Evolutionary conservation across 176 grass and related monocot species (phyloP).

Genomic region (Metroxylon sagu): DNA sequence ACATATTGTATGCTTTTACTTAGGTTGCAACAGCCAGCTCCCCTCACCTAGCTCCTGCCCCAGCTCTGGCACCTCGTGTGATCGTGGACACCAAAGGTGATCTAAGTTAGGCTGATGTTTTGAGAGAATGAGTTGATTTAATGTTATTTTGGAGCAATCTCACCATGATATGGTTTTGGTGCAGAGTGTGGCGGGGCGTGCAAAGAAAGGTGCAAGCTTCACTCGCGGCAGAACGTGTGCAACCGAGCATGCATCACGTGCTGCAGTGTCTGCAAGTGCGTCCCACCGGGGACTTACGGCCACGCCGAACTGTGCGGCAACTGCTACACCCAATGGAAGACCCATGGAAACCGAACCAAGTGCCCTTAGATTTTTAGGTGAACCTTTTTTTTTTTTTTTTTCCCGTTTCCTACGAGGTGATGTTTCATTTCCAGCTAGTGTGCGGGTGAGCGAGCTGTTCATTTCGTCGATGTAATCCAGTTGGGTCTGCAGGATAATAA

Average conservation of each 20-base stretch:
- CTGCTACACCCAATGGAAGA: constrained; percentile 86
- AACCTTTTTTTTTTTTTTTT: too few relatives aligned
- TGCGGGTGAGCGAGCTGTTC: too few relatives aligned
- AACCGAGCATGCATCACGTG: constrained; percentile 66
- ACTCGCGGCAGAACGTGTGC: constrained; percentile 72
- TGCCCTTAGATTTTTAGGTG: constrained; percentile 39
- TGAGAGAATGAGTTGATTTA: not conserved
- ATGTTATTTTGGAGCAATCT: too few relatives aligned
- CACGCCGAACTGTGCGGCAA: constrained; percentile 82
- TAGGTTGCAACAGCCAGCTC: not conserved
- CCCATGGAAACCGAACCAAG: constrained; percentile 85
- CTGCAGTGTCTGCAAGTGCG: constrained; percentile 75
- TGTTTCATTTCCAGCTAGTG: too few relatives aligned
- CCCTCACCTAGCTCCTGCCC: constrained; percentile 13
- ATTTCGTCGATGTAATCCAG: too few relatives aligned
- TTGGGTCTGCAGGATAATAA: too few relatives aligned
- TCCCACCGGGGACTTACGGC: constrained; percentile 75
- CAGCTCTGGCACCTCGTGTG: constrained; percentile 41
- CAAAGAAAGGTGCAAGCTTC: constrained; percentile 45
- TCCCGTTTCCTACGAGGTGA: too few relatives aligned
- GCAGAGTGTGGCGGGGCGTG: constrained; percentile 75
- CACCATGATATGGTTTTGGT: not conserved
- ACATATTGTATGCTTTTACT: not conserved
- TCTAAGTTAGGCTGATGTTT: not conserved
- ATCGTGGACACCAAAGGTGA: constrained; percentile 73